Evolutionary conservation across 1,284 basidiomycete species (phyloP), one percentile per base, ranked within the genome.

Genomic region (Papiliotrema laurentii): DNA sequence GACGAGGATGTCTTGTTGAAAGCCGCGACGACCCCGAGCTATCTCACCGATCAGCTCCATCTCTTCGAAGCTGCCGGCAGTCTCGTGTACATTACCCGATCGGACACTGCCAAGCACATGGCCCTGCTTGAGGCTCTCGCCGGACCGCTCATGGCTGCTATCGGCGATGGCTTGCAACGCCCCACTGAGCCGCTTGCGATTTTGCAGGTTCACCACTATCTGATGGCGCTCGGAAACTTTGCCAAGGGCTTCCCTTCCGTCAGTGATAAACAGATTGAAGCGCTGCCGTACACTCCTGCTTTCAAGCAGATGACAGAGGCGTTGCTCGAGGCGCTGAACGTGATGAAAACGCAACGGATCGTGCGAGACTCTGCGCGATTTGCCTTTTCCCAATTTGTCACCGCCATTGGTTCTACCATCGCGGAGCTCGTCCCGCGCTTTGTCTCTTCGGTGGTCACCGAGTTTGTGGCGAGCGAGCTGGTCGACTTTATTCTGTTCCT

Each of bases 401-500:
- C 86, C 14, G 89, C 89, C 1, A 87, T 90, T 27, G 90, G 92
- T 19, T 84, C 87, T 5, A 85, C 83, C 66, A 77, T 63, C 40
- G 75, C 71, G 5, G 66, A 74, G 45, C 60, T 73, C 19, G 71
- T 71, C 1, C 69, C 71, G 1, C 61, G 65, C 41, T 74, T 99
- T 45, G 97, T 97, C 81, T 79, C 83, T 38, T 86, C 87, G 64
- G 81, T 98, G 25, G 81, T 99, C 42, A 81, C 85, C 5, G 88
- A 97, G 63, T 92, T 96, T 58, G 92, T 94, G 57, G 85, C 90
- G 1, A 82, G 85, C 7, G 96, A 99, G 73, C 77, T 99, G 52
- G 85, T 88, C 37, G 96, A 99, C 66, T 96, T 98, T 66, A 84
- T 98, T 78, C 86, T 85, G 66, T 98, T 99, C 77, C 85, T 98